Evolutionary conservation across 139 green algal genomes (phyloP), one percentile per base, ranked within the genome.

Genomic region (Chlorella sp.): DNA sequence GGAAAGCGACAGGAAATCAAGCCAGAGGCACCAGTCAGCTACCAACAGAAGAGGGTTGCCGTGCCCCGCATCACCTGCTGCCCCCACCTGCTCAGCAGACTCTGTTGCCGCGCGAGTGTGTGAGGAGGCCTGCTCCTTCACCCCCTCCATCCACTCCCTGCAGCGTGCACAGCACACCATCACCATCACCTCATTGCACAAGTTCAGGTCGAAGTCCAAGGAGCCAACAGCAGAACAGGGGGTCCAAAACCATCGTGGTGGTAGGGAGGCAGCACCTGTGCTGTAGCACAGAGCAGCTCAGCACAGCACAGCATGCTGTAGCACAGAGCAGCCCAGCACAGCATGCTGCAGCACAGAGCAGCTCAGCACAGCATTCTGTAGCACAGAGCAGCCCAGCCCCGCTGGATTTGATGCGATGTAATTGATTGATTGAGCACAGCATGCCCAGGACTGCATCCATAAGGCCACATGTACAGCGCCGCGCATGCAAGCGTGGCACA

Each of bases 121-220:
- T 22, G 68, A 28, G 2, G 68, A 68, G 40, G 84, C 84, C 26
- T 88, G 40, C 68, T 68, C 84, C 84, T 80, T 88, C 66, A 30
- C 39, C 4, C 84, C 84, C 84, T 88, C 66, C 84, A 88, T 80
- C 84, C 84, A 88, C 68, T 88, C 84, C 84, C 84, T 88, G 84
- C 82, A 57, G 48, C 48, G 48, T n/a, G n/a, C n/a, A n/a, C n/a
- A n/a, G n/a, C n/a, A n/a, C n/a, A n/a, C n/a, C n/a, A n/a, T n/a
- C n/a, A n/a, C n/a, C n/a, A n/a, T n/a, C n/a, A n/a, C n/a, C n/a
- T n/a, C n/a, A n/a, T n/a, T n/a, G n/a, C n/a, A 37, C 68, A 76
- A 7, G 24, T 68, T 68, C 24, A 76, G 5, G 68, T 18, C 2
- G 7, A 76, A 76, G 34, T 22, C 15, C 4, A 3, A 21, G 21